Percentiles rank a stretch among this genome's conserved stretches.
These are phyloP conservation scores for Phytopythium montanum DNA, from an alignment of 352 stramenopile species.

Conservation along the genomic window DNA sequence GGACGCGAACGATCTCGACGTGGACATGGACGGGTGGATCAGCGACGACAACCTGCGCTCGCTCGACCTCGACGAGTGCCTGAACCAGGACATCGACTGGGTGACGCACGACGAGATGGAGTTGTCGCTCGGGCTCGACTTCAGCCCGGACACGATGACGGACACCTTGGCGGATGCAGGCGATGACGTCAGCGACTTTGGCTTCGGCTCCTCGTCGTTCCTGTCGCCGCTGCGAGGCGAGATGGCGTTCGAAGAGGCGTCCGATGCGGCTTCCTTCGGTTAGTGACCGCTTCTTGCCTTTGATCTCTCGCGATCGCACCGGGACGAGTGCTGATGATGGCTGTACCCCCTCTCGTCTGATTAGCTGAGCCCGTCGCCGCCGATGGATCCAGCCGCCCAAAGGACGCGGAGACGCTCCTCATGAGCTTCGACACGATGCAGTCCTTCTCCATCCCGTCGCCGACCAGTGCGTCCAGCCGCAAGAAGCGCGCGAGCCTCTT, in stretches of 20 bases:
- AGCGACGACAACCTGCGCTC: slow-evolving; percentile 75
- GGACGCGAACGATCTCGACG: slow-evolving; percentile 30
- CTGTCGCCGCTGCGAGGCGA: slow-evolving; percentile 45
- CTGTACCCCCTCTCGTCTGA: slow-evolving; percentile 17
- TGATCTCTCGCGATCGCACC: slow-evolving; percentile 26
- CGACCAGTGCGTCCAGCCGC: slow-evolving; percentile 53
- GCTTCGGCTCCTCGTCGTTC: slow-evolving; percentile 49
- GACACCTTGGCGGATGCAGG: slow-evolving; percentile 24
- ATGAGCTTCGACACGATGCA: slow-evolving; percentile 89
- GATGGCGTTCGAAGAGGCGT: slow-evolving; percentile 43
- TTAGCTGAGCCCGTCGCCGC: slow-evolving; percentile 52
- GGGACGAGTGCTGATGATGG: slow-evolving; percentile 35
- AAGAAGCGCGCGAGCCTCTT: slow-evolving; percentile 46
- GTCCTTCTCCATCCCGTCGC: slow-evolving; percentile 74
- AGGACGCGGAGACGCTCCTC: slow-evolving; percentile 74
- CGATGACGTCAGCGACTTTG: slow-evolving; percentile 67
- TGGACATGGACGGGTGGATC: slow-evolving; percentile 63
- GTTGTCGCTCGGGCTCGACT: slow-evolving; percentile 51
- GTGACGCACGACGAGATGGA: slow-evolving; percentile 67
- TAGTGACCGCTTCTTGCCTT: slow-evolving; percentile 40
- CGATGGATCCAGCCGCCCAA: slow-evolving; percentile 32
- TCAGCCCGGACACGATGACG: slow-evolving; percentile 29
- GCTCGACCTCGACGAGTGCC: slow-evolving; percentile 69
- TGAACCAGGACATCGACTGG: slow-evolving; percentile 85
- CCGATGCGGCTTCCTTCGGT: slow-evolving; percentile 66